phyloP scores from a whole-genome alignment of 495 filamentous ascomycete genomes.

The Massariosphaeria phaeospora region DNA sequence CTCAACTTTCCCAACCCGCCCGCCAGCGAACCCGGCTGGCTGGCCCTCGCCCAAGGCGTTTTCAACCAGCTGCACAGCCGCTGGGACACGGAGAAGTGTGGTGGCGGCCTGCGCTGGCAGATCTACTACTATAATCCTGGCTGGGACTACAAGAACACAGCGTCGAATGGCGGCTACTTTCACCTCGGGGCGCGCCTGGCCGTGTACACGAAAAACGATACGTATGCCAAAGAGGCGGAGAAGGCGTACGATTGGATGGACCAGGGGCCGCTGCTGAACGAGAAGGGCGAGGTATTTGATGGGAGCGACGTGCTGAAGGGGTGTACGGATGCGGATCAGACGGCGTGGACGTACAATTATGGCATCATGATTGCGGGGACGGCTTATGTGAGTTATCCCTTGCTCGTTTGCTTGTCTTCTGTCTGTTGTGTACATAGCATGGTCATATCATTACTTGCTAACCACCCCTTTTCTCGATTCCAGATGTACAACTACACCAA shows the following conservation, averaged over 20 bases:
- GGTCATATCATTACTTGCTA: too few species aligned
- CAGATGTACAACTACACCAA: constrained; percentile 44
- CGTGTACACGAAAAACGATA: constrained; percentile 69
- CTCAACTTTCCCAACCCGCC: constrained; percentile 28
- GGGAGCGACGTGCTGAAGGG: constrained; percentile 1
- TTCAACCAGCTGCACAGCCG: constrained; percentile 42
- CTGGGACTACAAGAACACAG: constrained; percentile 77
- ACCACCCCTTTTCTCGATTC: background rate
- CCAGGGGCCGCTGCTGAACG: constrained; percentile 48
- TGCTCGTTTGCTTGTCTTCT: constrained; percentile 15
- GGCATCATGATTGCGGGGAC: constrained; percentile 62
- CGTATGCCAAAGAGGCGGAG: constrained; percentile 73
- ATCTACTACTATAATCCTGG: constrained; percentile 75
- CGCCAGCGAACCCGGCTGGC: constrained; percentile 27
- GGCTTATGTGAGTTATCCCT: constrained; percentile 57
- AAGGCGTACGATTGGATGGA: constrained; percentile 68
- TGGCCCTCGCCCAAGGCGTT: constrained; percentile 32
- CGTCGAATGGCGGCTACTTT: constrained; percentile 76
- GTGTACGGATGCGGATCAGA: constrained; percentile 10
- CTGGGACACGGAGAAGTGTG: constrained; percentile 64
- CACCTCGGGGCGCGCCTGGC: constrained; percentile 72
- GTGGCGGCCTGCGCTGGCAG: constrained; percentile 77
- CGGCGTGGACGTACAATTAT: constrained; percentile 53
- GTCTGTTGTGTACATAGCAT: background rate
- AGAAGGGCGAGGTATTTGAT: constrained; percentile 14